Evolutionary conservation across 805 yeast species (phyloP), one percentile per base, ranked within the genome.

Genomic region (Zygosaccharomyces bailii): DNA sequence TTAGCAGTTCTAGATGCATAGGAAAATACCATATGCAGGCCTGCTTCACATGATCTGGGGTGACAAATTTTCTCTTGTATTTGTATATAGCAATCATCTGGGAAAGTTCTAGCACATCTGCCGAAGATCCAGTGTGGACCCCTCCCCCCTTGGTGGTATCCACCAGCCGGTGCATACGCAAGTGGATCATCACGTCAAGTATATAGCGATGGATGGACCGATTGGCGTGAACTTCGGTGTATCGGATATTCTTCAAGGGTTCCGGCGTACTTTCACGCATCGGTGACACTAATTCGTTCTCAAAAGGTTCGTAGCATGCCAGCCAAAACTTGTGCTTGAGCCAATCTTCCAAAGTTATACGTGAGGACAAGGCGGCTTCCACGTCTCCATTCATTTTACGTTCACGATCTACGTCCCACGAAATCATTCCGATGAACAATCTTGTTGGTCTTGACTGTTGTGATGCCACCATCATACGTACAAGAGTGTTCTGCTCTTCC

Each of bases 111-210:
- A 71, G 68, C 42, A 79, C 61, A 45, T 78, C 79, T 7, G 62
- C 54, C n/a, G 73, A 54, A 1, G 79, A 66, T 34, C 59, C 61
- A 0, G 83, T 75, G 5, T 77, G 70, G 1, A 78, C 62, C 0
- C 87, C 87, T 2, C 76, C 74, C 2, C 61, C 66, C 40, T 55
- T 59, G 9, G 58, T 57, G 30, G 54, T 59, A 27, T 66, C 59
- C 10, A 78, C 72, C 51, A 80, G 69, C 39, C 86, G 57, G 53
- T 81, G 84, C 56, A 75, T 69, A 42, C 88, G 65, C 5, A 77
- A 47, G 55, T 73, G 79, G 2, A 81, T 69, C 29, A 78, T 65
- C 5, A 82, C 69, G 57, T 82, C 86, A 46, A 79, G 74, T 50
- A 79, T 72, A 52, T 81, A 82, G 7, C 80, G 66, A 30, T 61